These are phyloP conservation scores for Coemansia sp. DNA, from an alignment of 192 early-diverging fungal species.

Conservation along the genomic window DNA sequence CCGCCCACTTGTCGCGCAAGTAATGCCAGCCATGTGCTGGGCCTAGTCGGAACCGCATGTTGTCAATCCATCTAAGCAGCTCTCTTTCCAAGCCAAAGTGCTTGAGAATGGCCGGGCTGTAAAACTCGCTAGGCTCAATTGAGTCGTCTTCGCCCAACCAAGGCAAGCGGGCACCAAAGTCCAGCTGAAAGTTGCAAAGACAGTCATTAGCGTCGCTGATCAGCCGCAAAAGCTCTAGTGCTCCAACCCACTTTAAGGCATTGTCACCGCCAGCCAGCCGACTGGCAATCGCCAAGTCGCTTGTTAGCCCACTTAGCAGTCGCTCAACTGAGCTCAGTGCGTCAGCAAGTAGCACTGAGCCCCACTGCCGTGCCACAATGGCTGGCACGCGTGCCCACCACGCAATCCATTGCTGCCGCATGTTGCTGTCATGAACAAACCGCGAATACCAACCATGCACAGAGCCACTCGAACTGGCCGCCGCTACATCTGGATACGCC, in stretches of 20 bases:
- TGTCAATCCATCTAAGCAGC: constrained; percentile 25
- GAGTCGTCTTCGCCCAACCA: not conserved
- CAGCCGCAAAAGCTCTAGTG: constrained; percentile 43
- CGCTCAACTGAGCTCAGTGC: constrained; percentile 7
- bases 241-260: constrained; percentile 19
- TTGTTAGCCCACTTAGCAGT: constrained; percentile 19
- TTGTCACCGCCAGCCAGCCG: constrained; percentile 5
- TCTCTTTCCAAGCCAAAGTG: constrained; percentile 24
- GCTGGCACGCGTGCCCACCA: constrained; percentile 40
- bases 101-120: constrained; percentile 1
- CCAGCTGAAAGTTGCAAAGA: constrained; percentile 1
- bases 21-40: not conserved
- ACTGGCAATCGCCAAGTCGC: constrained; percentile 11
- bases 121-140: constrained; percentile 5
- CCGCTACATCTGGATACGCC: not conserved
- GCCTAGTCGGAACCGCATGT: constrained; percentile 10
- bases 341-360: constrained; percentile 9
- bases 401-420: constrained; percentile 27
- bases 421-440: constrained; percentile 18
- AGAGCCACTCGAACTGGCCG: not conserved
- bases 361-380: constrained; percentile 20
- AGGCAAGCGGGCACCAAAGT: not conserved
- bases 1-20: not conserved
- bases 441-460: constrained; percentile 18
- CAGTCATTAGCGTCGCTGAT: constrained; percentile 14